Evolutionary conservation across 1,139 yeast species (phyloP), one percentile per base, ranked within the genome.

Genomic region (Hansenula sp.): DNA sequence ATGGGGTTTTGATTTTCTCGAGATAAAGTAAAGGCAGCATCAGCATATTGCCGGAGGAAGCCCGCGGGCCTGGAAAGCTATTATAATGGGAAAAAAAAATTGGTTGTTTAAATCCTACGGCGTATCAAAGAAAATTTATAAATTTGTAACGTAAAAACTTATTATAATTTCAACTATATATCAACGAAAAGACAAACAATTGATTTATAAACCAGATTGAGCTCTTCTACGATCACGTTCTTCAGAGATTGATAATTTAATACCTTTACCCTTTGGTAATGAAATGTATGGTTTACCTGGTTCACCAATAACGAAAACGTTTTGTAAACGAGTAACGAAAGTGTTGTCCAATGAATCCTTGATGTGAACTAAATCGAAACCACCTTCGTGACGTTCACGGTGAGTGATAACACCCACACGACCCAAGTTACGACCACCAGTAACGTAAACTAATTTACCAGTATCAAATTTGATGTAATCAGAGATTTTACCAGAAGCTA

Each of bases 351-450:
- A 84, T 57, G 96, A 75, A 72, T 91, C 99, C 85, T 91, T 91
- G 74, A 91, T 84, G 87, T 91, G 98, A 65, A 91, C 97, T 74
- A 91, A 85, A 76, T 91, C 98, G 81, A 93, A 91, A 73, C 98
- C 98, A 74, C 99, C 99, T 73, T 91, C 96, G 83, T 91, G 99
- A 79, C 87, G 89, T 80, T 91, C 99, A 78, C 95, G 86, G 94
- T 91, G 96, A 63, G 85, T 80, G 72, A 91, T 90, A 62, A 88
- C 90, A 85, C 99, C 99, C 71, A 90, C 91, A 78, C 99, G 87
- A 72, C 99, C 99, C 95, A 91, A 84, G 86, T 89, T 90, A 78
- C 96, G 93, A 79, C 98, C 98, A 79, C 98, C 98, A 61, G 97
- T 91, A 72, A 87, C 94, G 94, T 90, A 91, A 61, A 85, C 96